Conservation (phyloP, 495 filamentous ascomycete genomes). For the Evernia prunastri region DNA sequence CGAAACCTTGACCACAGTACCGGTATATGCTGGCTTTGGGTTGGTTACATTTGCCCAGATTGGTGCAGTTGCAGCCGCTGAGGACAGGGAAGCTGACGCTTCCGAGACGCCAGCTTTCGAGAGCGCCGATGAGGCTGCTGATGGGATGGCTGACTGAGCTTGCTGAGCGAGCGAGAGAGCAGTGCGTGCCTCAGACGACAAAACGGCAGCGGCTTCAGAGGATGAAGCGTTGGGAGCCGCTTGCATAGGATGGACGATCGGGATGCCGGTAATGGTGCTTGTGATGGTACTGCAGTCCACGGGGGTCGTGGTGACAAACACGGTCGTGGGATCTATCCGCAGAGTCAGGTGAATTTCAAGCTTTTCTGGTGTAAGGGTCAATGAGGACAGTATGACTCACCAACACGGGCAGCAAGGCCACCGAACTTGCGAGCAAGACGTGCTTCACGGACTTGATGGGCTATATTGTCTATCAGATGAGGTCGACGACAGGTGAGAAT, state of each 20-base stretch:
- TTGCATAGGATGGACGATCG: background rate
- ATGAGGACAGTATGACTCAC: constrained; percentile 3
- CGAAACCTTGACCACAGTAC: background rate
- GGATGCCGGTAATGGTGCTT: background rate
- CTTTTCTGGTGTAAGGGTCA: background rate
- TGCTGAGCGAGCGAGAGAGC: background rate
- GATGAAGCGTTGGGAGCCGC: background rate
- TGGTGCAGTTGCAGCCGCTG: background rate
- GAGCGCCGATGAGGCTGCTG: background rate
- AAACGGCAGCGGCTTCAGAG: background rate
- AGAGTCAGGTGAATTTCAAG: background rate
- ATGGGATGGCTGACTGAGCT: background rate
- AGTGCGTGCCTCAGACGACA: constrained; percentile 11
- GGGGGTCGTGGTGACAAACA: constrained; percentile 6
- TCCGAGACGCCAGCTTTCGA: constrained; percentile 7
- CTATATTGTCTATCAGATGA: background rate
- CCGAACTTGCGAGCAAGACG: constrained; percentile 15
- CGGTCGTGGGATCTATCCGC: constrained; percentile 1
- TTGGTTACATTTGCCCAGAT: background rate
- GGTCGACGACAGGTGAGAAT: background rate
- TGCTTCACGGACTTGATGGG: constrained; percentile 4
- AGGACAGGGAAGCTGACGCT: constrained; percentile 3
- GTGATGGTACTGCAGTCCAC: constrained; percentile 1
- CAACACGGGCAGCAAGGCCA: constrained; percentile 4
- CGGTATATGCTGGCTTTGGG: background rate